phyloP scores from a whole-genome alignment of 2,329 filamentous ascomycete genomes.

The Huntiella savannae region DNA sequence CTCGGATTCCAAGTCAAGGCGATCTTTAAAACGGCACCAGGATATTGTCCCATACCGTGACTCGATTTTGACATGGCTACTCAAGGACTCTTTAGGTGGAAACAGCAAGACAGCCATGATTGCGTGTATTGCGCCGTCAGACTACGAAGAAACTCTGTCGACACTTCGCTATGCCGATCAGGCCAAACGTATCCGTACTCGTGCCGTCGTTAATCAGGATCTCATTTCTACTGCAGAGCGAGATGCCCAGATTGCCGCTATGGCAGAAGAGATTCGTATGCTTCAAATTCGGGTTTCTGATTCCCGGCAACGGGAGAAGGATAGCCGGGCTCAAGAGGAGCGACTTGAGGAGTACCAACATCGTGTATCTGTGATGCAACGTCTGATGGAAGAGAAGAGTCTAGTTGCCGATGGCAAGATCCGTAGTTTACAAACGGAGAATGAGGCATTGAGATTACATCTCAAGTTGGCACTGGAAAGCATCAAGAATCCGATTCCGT shows the following conservation, averaged over 20 bases:
- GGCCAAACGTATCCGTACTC: slow-evolving; percentile 89
- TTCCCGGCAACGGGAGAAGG: slow-evolving; percentile 49
- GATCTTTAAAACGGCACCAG: slow-evolving; percentile 30
- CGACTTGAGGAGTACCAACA: slow-evolving; percentile 87
- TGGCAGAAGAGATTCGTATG: slow-evolving; percentile 82
- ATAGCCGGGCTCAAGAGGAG: slow-evolving; percentile 59
- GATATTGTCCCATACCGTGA: slow-evolving; percentile 80
- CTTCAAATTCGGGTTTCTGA: slow-evolving; percentile 61
- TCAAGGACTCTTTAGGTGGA: slow-evolving; percentile 88
- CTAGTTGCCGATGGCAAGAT: slow-evolving; percentile 91
- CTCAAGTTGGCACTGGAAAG: slow-evolving; percentile 71
- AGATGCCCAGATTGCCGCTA: slow-evolving; percentile 81
- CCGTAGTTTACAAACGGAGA: slow-evolving; percentile 70
- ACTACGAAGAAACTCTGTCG: slow-evolving; percentile 93
- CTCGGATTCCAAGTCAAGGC: slow-evolving; percentile 36
- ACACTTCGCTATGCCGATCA: slow-evolving; percentile 95
- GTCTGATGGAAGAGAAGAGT: slow-evolving; percentile 85
- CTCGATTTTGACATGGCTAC: slow-evolving; percentile 63
- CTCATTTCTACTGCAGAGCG: slow-evolving; percentile 80
- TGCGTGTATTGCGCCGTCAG: slow-evolving; percentile 82
- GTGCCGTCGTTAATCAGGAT: slow-evolving; percentile 89
- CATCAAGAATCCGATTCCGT: slow-evolving; percentile 76
- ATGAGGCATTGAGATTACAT: slow-evolving; percentile 74
- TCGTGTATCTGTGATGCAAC: slow-evolving; percentile 75
- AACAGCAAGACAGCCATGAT: slow-evolving; percentile 99